phyloP scores from a whole-genome alignment of 2,329 filamentous ascomycete genomes.

The Aureobasidium sp. region DNA sequence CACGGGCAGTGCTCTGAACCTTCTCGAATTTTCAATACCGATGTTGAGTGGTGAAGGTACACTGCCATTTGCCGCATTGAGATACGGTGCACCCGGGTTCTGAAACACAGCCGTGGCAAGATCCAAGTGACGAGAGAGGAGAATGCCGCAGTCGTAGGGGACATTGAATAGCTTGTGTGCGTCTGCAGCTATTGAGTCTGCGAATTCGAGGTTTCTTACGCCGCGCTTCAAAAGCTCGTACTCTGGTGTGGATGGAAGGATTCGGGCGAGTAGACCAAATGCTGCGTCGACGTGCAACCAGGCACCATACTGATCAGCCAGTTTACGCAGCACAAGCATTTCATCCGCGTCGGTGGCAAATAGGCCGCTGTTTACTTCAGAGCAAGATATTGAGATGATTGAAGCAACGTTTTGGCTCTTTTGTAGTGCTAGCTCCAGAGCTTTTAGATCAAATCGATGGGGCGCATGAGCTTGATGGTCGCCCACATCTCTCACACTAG shows the following conservation, averaged over 20 bases:
- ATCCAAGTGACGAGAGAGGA: constrained; percentile 60
- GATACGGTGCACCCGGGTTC: constrained; percentile 81
- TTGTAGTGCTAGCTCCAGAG: constrained; percentile 53
- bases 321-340: constrained; percentile 55
- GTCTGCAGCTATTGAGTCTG: constrained; percentile 80
- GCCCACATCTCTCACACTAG: constrained; percentile 54
- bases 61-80: constrained; percentile 38
- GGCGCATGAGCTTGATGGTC: constrained; percentile 40
- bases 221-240: constrained; percentile 47
- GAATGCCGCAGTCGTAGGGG: constrained; percentile 88
- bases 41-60: constrained; percentile 81
- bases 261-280: constrained; percentile 73
- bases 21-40: constrained; percentile 82
- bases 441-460: constrained; percentile 61
- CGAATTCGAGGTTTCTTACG: constrained; percentile 63
- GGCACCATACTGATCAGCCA: constrained; percentile 65
- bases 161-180: constrained; percentile 92
- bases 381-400: constrained; percentile 73
- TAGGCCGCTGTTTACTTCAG: constrained; percentile 83
- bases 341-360: constrained; percentile 56
- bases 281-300: constrained; percentile 93
- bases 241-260: constrained; percentile 48
- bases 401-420: constrained; percentile 45
- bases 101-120: constrained; percentile 59
- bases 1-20: constrained; percentile 83